These are phyloP conservation scores for Aspergillus fijiensis DNA, from an alignment of 2,329 filamentous ascomycete species.

Conservation along the genomic window DNA sequence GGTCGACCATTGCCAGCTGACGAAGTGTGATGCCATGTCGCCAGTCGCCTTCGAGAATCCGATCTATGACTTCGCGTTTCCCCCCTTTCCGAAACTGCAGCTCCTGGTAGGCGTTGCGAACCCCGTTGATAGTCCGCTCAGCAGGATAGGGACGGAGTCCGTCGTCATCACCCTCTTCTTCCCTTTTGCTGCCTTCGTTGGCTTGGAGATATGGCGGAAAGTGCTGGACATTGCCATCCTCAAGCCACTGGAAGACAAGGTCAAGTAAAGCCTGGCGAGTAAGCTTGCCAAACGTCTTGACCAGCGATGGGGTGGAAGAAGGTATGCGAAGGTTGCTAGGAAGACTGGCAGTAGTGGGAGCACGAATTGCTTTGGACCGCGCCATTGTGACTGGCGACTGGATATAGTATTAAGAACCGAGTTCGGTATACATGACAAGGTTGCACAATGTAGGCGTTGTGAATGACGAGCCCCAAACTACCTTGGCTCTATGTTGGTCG, in stretches of 20 bases:
- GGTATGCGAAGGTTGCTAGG: slow-evolving; percentile 69
- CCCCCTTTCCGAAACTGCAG: slow-evolving; percentile 57
- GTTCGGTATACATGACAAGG: background rate
- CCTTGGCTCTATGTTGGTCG: background rate
- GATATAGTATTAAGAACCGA: background rate
- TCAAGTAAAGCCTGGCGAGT: slow-evolving; percentile 70
- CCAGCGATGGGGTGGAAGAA: slow-evolving; percentile 61
- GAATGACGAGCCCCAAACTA: background rate
- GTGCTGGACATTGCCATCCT: slow-evolving; percentile 60
- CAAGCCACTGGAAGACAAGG: slow-evolving; percentile 75
- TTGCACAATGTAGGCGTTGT: background rate
- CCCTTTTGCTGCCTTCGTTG: slow-evolving; percentile 47
- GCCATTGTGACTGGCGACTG: slow-evolving; percentile 24
- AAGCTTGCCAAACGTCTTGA: slow-evolving; percentile 67
- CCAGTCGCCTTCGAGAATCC: slow-evolving; percentile 59
- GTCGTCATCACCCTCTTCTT: slow-evolving; percentile 52
- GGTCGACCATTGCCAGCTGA: slow-evolving; percentile 56
- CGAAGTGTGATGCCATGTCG: slow-evolving; percentile 55
- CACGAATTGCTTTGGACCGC: slow-evolving; percentile 37
- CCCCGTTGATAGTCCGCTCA: slow-evolving; percentile 62
- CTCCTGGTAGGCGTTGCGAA: slow-evolving; percentile 64
- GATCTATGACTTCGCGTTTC: slow-evolving; percentile 56
- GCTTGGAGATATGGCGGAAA: slow-evolving; percentile 60
- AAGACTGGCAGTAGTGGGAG: slow-evolving; percentile 70
- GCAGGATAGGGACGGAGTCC: slow-evolving; percentile 68